A percentile compares a stretch with the other conserved stretches of the same genome.
Evolutionary conservation across 345 rosid species (phyloP).

Genomic region (Dipteronia sinensis): DNA sequence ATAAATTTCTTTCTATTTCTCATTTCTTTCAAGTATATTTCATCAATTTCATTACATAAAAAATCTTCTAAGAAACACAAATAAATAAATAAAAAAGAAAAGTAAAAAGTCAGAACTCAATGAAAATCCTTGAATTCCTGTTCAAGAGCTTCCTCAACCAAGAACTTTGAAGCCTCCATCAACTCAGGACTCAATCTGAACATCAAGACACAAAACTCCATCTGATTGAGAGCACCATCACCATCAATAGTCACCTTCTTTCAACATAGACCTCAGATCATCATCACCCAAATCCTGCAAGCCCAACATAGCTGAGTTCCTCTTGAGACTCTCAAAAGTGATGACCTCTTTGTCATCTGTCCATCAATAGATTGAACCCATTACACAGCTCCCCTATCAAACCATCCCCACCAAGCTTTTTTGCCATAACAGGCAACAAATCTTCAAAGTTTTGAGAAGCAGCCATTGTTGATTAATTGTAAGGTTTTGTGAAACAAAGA

Average conservation of each 20-base stretch:
- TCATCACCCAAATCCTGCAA: constrained; percentile 73
- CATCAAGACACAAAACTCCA: constrained; percentile 96
- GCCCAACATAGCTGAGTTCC: constrained; percentile 62
- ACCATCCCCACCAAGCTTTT: constrained; percentile 82
- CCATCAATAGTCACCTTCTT: constrained; percentile 79
- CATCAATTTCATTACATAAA: constrained; percentile 8
- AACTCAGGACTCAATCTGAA: constrained; percentile 80
- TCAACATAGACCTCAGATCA: constrained; percentile 64
- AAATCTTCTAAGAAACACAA: neutral
- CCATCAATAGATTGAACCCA: constrained; percentile 76
- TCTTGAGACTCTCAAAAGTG: constrained; percentile 68
- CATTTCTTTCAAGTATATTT: neutral
- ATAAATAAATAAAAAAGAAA: neutral
- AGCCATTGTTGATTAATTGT: constrained; percentile 23
- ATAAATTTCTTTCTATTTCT: neutral
- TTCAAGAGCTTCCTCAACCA: constrained; percentile 63
- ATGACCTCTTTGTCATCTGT: constrained; percentile 64
- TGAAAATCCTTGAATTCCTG: constrained; percentile 40
- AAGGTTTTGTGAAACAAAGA: constrained; percentile 6
- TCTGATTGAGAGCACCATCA: constrained; percentile 76
- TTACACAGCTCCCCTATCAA: constrained; percentile 76
- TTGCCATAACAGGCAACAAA: constrained; percentile 72
- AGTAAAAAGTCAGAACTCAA: neutral
- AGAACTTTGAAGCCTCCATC: constrained; percentile 72
- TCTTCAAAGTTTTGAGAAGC: constrained; percentile 56